A percentile compares a stretch with the other conserved stretches of the same genome.
phyloP scores from a whole-genome alignment of 345 rosid species.

The Toxicodendron radicans region DNA sequence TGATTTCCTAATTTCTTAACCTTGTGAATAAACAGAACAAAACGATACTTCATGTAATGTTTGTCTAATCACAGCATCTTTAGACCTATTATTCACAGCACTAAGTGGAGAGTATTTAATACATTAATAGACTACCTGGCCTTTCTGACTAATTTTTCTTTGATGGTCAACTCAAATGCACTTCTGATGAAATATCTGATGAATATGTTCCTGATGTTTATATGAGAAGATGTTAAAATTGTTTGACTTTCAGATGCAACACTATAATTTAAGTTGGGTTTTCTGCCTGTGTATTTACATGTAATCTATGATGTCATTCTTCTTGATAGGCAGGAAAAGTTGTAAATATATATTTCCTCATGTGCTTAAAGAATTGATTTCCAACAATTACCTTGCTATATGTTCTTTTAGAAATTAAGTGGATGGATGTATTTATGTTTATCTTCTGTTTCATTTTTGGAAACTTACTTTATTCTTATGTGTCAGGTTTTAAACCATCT shows the following conservation, averaged over 20 bases:
- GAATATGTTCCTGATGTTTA: not conserved
- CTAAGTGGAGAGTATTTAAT: not conserved
- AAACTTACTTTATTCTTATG: not conserved
- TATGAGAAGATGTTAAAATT: not conserved
- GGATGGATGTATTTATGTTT: not conserved
- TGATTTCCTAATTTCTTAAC: not conserved
- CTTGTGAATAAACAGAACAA: not conserved
- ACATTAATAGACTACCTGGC: not conserved
- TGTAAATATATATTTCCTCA: not conserved
- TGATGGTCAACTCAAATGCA: not conserved
- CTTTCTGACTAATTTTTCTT: not conserved
- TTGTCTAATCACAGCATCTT: not conserved
- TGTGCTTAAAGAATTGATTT: not conserved
- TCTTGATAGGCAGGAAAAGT: not conserved
- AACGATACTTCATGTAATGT: not conserved
- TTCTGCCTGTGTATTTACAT: not conserved
- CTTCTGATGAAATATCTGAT: not conserved
- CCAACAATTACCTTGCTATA: not conserved
- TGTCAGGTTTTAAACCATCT: conserved; percentile 69
- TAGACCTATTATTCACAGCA: not conserved
- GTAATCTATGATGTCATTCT: not conserved
- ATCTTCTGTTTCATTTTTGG: not conserved
- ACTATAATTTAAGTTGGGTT: not conserved
- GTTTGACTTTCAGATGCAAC: not conserved
- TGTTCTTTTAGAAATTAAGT: not conserved